These are phyloP conservation scores for Echeveria elegans DNA, from an alignment of 164 flowering plant genomes.

Conservation along the genomic window DNA sequence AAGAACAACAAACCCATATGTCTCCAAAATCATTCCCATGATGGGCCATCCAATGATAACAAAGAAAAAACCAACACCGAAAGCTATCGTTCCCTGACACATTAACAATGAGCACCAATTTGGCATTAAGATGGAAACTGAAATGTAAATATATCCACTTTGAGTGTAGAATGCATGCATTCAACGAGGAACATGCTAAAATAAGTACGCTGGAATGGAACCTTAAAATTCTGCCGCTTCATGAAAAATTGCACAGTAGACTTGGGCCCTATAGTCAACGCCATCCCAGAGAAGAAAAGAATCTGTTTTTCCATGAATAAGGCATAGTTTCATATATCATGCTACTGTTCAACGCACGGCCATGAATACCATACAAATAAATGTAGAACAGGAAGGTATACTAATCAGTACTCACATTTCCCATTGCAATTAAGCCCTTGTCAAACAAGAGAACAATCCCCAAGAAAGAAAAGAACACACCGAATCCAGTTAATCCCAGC, in stretches of 20 bases:
- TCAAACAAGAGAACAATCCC: slow-evolving; percentile 32
- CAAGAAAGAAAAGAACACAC: not conserved
- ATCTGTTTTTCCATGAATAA: slow-evolving; percentile 8
- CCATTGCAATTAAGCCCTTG: slow-evolving; percentile 73
- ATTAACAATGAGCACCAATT: not conserved
- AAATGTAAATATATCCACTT: too few species aligned
- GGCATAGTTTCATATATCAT: not conserved
- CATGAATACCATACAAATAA: not conserved
- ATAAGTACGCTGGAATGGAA: not conserved
- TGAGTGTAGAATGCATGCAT: too few species aligned
- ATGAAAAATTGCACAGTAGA: slow-evolving; percentile 89
- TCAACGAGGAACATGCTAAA: too few species aligned
- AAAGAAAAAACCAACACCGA: slow-evolving; percentile 83
- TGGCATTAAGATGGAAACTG: too few species aligned
- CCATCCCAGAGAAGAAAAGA: slow-evolving; percentile 83
- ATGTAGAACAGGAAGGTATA: not conserved
- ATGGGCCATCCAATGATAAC: slow-evolving; percentile 92
- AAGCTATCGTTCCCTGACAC: slow-evolving; percentile 77
- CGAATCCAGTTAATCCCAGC: not conserved
- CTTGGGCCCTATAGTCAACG: slow-evolving; percentile 77
- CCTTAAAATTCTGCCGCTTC: slow-evolving; percentile 32
- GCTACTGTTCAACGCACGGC: not conserved
- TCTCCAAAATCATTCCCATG: slow-evolving; percentile 84
- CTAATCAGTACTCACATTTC: slow-evolving; percentile 55
- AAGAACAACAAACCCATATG: slow-evolving; percentile 83